Conservation (phyloP, 2,329 filamentous ascomycete genomes). For the Penicillium sp. region DNA sequence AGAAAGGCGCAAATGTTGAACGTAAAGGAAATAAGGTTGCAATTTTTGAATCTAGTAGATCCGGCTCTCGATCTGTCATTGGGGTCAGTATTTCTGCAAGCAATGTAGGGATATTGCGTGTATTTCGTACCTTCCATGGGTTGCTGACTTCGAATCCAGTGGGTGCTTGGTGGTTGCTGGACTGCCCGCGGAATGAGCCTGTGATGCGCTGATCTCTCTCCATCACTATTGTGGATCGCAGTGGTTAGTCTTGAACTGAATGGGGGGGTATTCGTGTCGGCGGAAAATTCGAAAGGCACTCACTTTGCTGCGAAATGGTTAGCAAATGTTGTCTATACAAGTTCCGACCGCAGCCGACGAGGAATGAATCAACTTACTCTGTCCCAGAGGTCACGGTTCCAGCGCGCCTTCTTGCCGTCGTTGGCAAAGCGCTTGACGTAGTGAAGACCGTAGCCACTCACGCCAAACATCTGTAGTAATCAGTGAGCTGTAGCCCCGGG, state of each 20-base stretch:
- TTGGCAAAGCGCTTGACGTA: slow-evolving; percentile 63
- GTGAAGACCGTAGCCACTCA: slow-evolving; percentile 60
- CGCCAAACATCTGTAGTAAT: slow-evolving; percentile 58
- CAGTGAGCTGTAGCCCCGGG: slow-evolving; percentile 23
- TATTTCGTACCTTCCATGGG: slow-evolving; percentile 61
- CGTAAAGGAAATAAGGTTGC: slow-evolving; percentile 23
- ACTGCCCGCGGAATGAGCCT: slow-evolving; percentile 62
- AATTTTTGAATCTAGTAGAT: slow-evolving; percentile 36
- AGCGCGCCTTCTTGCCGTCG: slow-evolving; percentile 62
- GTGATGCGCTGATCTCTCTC: slow-evolving; percentile 66
- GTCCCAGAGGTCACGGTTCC: slow-evolving; percentile 65
- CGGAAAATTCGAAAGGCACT: slow-evolving; percentile 24
- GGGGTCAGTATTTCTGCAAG: slow-evolving; percentile 19
- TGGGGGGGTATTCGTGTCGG: slow-evolving; percentile 16
- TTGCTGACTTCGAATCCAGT: slow-evolving; percentile 68
- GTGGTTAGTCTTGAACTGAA: slow-evolving; percentile 23
- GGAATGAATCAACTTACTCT: slow-evolving; percentile 51
- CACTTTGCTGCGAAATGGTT: slow-evolving; percentile 57
- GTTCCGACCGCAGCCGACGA: slow-evolving; percentile 16
- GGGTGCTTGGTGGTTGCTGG: slow-evolving; percentile 60
- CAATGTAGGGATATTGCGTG: neutral
- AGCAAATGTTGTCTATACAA: slow-evolving; percentile 33
- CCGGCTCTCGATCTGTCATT: slow-evolving; percentile 42
- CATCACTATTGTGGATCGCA: slow-evolving; percentile 57
- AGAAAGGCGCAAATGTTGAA: slow-evolving; percentile 21